phyloP scores from a whole-genome alignment of 2,329 filamentous ascomycete species.

The Aureobasidium sp. region DNA sequence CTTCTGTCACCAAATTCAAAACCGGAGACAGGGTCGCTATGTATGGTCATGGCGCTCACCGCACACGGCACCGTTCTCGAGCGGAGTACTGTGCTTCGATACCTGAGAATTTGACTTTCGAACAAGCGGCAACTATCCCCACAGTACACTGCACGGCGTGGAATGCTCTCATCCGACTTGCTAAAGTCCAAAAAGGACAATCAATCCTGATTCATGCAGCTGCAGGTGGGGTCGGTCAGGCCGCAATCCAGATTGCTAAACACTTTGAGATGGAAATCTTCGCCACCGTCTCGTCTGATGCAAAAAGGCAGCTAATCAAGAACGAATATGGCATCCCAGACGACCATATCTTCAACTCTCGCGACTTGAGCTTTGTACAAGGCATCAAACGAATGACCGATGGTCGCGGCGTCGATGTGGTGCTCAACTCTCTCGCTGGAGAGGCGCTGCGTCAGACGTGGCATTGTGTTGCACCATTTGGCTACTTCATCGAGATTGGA shows the following conservation, averaged over 20 bases:
- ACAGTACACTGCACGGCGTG: slow-evolving; percentile 18
- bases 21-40: too few species aligned
- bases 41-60: too few species aligned
- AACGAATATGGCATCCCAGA: slow-evolving; percentile 14
- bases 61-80: not conserved
- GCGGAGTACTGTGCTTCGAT: not conserved
- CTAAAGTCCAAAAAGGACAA: slow-evolving; percentile 23
- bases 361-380: slow-evolving; percentile 19
- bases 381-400: slow-evolving; percentile 19
- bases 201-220: slow-evolving; percentile 4
- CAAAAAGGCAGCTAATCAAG: not conserved
- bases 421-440: slow-evolving; percentile 22
- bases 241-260: not conserved
- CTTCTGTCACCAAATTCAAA: not conserved
- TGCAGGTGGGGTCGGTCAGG: not conserved
- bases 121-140: slow-evolving; percentile 13
- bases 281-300: not conserved
- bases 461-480: slow-evolving; percentile 20
- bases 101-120: not conserved
- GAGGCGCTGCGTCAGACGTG: slow-evolving; percentile 19
- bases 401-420: slow-evolving; percentile 23
- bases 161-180: slow-evolving; percentile 21
- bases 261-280: not conserved
- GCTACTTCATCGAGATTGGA: slow-evolving; percentile 22
- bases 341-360: slow-evolving; percentile 23